Evolutionary conservation across 192 early-diverging fungal genomes (phyloP).

Genomic region (Gonapodya prolifera): DNA sequence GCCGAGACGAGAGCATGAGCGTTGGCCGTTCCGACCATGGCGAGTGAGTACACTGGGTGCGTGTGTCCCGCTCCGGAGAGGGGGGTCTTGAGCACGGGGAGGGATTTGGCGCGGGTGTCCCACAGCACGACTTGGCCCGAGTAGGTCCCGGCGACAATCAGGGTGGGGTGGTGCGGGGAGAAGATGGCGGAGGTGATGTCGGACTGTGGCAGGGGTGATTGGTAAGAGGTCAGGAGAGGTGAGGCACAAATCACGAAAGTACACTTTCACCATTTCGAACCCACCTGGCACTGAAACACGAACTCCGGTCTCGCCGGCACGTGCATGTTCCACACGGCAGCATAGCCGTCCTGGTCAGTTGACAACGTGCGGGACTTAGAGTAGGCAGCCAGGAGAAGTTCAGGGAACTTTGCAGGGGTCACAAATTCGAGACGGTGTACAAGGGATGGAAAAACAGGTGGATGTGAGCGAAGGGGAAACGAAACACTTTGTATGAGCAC

Average conservation of each 20-base stretch:
- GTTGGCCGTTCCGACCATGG: constrained; percentile 87
- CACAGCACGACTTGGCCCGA: constrained; percentile 96
- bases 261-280: not conserved
- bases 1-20: constrained; percentile 86
- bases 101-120: constrained; percentile 85
- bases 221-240: not conserved
- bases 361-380: constrained; percentile 63
- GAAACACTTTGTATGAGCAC: not conserved
- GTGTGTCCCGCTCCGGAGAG: constrained; percentile 88
- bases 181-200: constrained; percentile 74
- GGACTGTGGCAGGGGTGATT: constrained; percentile 32
- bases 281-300: constrained; percentile 77
- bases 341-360: constrained; percentile 89
- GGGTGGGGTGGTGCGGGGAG: constrained; percentile 83
- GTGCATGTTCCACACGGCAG: constrained; percentile 87
- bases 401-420: constrained; percentile 28
- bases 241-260: not conserved
- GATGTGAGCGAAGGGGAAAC: not conserved
- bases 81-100: constrained; percentile 87
- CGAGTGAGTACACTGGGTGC: constrained; percentile 85
- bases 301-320: constrained; percentile 83
- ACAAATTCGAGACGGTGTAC: constrained; percentile 15
- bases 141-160: constrained; percentile 90
- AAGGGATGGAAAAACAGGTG: constrained; percentile 9
- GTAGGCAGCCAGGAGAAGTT: constrained; percentile 80